Conservation (phyloP, 1,284 basidiomycete genomes). For the Irpex lacteus region DNA sequence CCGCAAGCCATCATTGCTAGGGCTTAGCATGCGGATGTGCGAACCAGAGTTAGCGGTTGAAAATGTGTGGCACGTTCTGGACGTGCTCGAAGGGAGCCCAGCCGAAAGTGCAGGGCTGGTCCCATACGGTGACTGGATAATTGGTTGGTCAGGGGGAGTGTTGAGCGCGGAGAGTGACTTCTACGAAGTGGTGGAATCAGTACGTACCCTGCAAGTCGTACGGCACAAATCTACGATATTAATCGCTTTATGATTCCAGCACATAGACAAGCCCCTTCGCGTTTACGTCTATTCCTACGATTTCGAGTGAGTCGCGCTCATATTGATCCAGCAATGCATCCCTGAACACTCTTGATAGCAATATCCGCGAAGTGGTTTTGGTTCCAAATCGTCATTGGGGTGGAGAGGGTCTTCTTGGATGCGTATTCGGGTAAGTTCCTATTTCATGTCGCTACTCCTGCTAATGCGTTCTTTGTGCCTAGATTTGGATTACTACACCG, state of each 20-base stretch:
- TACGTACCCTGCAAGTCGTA: conserved; percentile 36
- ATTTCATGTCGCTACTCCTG: conserved; percentile 6
- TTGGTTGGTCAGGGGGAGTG: conserved; percentile 94
- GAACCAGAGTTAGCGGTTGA: conserved; percentile 85
- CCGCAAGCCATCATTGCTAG: conserved; percentile 80
- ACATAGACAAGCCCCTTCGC: conserved; percentile 88
- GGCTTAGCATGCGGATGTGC: conserved; percentile 90
- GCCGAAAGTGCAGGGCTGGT: conserved; percentile 88
- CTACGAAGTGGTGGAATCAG: conserved; percentile 93
- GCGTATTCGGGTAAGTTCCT: conserved; percentile 81
- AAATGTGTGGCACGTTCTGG: conserved; percentile 97
- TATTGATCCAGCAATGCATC: conserved; percentile 16
- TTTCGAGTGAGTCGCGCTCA: conserved; percentile 76
- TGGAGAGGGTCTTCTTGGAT: conserved; percentile 90
- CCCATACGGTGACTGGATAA: conserved; percentile 86
- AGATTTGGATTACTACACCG: conserved; percentile 87
- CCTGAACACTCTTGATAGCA: conserved; percentile 44
- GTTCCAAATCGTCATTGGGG: conserved; percentile 97
- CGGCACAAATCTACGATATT: background rate
- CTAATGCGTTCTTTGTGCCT: background rate
- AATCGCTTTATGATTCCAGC: conserved; percentile 42
- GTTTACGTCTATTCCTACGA: conserved; percentile 98
- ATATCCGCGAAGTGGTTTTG: conserved; percentile 86
- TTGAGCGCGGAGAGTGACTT: conserved; percentile 94
- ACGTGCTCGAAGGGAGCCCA: conserved; percentile 94